Conservation (phyloP, 345 rosid species). For the Brassica cretica region DNA sequence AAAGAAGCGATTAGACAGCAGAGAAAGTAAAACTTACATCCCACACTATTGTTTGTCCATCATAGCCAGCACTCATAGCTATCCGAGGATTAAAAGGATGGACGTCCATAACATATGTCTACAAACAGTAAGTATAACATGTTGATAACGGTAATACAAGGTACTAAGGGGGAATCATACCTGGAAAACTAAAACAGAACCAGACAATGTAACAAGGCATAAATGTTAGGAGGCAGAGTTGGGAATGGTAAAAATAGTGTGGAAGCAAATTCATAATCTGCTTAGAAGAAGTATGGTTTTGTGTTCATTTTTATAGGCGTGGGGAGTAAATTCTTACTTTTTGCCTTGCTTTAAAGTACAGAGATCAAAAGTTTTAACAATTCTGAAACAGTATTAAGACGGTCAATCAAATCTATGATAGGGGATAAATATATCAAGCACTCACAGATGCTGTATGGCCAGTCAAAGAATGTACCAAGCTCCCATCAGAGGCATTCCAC, state of each 20-base stretch:
- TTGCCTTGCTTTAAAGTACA: background rate
- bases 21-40: slow-evolving; percentile 73
- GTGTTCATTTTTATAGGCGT: background rate
- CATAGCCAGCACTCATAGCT: slow-evolving; percentile 99
- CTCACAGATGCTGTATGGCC: slow-evolving; percentile 97
- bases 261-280: background rate
- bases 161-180: background rate
- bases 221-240: background rate
- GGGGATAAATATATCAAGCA: slow-evolving; percentile 31
- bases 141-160: slow-evolving; percentile 17
- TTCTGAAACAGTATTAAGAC: slow-evolving; percentile 10
- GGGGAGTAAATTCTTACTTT: background rate
- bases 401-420: slow-evolving; percentile 21
- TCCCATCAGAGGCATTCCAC: slow-evolving; percentile 99
- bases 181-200: slow-evolving; percentile 16
- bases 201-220: slow-evolving; percentile 1
- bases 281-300: slow-evolving; percentile 8
- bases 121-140: slow-evolving; percentile 19
- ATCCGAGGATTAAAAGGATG: slow-evolving; percentile 98
- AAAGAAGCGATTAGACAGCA: slow-evolving; percentile 19
- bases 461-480: slow-evolving; percentile 91
- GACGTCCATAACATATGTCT: slow-evolving; percentile 98
- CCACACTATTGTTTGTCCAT: slow-evolving; percentile 95
- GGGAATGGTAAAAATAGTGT: background rate
- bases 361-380: background rate